Evolutionary conservation across 805 yeast species (phyloP), one percentile per base, ranked within the genome.

Genomic region (Kazachstania africana): DNA sequence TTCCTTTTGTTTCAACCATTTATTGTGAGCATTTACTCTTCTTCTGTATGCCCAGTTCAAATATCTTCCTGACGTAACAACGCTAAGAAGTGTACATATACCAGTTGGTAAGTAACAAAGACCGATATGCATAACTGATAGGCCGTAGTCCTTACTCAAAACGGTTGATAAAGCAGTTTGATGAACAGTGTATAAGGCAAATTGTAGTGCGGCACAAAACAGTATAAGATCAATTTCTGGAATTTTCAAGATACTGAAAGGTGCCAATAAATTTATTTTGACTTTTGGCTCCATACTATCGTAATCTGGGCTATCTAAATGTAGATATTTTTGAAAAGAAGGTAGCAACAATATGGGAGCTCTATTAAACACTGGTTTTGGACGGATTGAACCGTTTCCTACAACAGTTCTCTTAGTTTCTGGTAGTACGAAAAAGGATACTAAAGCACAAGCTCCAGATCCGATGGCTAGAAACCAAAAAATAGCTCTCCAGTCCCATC

Each of bases 51-150:
- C 51, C 50, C 55, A 52, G 44, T 80, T 76, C 42, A 80, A 47
- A 4, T 71, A 26, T 39, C 62, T 59, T 1, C 94, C 94, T 3
- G 74, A 55, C 0, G 49, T 22, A 0, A 82, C 38, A 0, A 87
- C 70, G 16, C 88, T 83, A 0, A 63, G 24, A 12, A 80, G 50
- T 4, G 82, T 70, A 8, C 78, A 78, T 0, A 70, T 42, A 12
- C 95, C 95, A 14, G 78, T 73, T 3, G 94, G 79, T 26, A 84
- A 60, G 45, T 75, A 84, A 34, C 83, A 72, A 12, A 73, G 54
- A 3, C 94, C 94, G 24, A 81, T 70, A 28, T 71, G 63, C 27
- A 71, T 56, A 1, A 75, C 67, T 1, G 65, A 40, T 37, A 72
- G 68, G 18, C 63, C 54, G 41, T 82, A 81, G 4, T 57, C 39